Percentiles rank a stretch among this genome's conserved stretches.
Evolutionary conservation across 257 asterid species (phyloP).

Genomic region (Paulownia fortunei): DNA sequence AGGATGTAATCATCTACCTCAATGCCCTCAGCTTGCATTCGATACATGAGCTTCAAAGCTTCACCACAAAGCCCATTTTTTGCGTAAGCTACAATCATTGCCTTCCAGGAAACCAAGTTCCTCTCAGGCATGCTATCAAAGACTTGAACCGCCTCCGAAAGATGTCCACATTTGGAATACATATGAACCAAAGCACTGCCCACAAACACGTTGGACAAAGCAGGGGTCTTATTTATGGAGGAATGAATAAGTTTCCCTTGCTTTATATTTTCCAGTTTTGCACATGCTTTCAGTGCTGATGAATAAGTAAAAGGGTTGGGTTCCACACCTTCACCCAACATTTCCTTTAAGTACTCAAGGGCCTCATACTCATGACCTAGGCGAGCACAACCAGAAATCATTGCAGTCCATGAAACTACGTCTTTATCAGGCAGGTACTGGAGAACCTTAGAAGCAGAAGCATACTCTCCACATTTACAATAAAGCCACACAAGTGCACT

Average conservation of each 20-base stretch:
- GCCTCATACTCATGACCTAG: slow-evolving; percentile 84
- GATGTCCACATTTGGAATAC: slow-evolving; percentile 87
- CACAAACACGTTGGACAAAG: slow-evolving; percentile 70
- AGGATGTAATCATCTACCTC: slow-evolving; percentile 69
- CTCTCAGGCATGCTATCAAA: slow-evolving; percentile 83
- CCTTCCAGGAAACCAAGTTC: slow-evolving; percentile 77
- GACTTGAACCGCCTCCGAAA: slow-evolving; percentile 76
- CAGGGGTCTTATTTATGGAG: slow-evolving; percentile 66
- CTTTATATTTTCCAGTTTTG: slow-evolving; percentile 62
- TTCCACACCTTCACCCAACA: slow-evolving; percentile 84
- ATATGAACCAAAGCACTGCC: slow-evolving; percentile 92
- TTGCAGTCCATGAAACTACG: slow-evolving; percentile 94
- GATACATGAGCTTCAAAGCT: slow-evolving; percentile 80
- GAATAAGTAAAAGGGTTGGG: slow-evolving; percentile 89
- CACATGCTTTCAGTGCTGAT: slow-evolving; percentile 91
- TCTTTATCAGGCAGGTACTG: slow-evolving; percentile 68
- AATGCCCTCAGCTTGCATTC: slow-evolving; percentile 81
- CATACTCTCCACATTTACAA: slow-evolving; percentile 75
- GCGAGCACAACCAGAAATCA: slow-evolving; percentile 84
- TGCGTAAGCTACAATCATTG: slow-evolving; percentile 81
- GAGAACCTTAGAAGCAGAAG: slow-evolving; percentile 73
- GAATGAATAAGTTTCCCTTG: slow-evolving; percentile 81
- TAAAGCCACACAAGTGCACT: slow-evolving; percentile 88
- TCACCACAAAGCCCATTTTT: slow-evolving; percentile 72
- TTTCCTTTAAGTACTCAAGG: slow-evolving; percentile 77